Conservation (phyloP, 2,329 filamentous ascomycete genomes). For the Diaporthe citri region DNA sequence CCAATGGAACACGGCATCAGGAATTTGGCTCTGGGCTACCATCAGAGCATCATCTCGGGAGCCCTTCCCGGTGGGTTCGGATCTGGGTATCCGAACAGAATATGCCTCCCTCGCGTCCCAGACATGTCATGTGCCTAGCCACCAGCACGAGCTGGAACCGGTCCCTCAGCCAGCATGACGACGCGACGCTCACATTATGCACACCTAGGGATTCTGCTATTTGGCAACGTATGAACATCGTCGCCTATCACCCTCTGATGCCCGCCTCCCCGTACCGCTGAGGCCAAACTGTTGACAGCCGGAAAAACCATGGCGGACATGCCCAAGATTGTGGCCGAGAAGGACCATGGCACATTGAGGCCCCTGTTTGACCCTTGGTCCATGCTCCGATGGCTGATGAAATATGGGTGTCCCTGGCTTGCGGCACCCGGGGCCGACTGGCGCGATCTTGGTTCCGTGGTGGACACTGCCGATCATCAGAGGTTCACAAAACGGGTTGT, state of each 20-base stretch:
- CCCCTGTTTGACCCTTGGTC: background rate
- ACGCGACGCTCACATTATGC: background rate
- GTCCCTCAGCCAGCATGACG: background rate
- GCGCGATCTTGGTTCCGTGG: slow-evolving; percentile 28
- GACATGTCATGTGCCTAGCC: background rate
- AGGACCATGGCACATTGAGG: background rate
- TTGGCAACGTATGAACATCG: background rate
- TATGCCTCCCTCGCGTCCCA: background rate
- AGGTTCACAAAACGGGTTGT: slow-evolving; percentile 7
- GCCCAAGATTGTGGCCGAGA: background rate
- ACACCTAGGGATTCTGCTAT: background rate
- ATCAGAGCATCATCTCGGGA: slow-evolving; percentile 12
- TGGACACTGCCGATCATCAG: slow-evolving; percentile 24
- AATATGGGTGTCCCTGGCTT: slow-evolving; percentile 12
- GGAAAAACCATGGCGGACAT: background rate
- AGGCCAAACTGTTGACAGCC: background rate
- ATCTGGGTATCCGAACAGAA: background rate
- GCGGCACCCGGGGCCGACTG: background rate
- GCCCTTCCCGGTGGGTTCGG: background rate
- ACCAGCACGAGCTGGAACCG: background rate
- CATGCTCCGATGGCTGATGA: slow-evolving; percentile 1
- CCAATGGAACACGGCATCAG: background rate
- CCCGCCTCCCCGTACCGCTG: background rate
- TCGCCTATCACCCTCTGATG: background rate
- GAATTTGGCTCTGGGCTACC: background rate